Evolutionary conservation across 768 basidiomycete genomes (phyloP).

Genomic region (Naematelia aurantialba): DNA sequence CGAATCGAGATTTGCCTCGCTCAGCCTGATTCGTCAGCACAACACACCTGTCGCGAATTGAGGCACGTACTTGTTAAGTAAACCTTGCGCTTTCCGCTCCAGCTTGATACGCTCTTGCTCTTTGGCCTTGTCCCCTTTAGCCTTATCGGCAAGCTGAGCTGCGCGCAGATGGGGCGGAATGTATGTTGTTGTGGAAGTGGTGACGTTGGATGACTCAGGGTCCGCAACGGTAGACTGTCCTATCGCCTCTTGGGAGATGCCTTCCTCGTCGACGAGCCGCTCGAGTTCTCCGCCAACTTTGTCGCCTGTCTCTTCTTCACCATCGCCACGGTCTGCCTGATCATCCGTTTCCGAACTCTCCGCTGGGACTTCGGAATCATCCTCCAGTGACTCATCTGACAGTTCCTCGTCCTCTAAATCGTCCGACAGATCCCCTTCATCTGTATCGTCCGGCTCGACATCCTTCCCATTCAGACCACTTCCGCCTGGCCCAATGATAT

Average conservation of each 20-base stretch:
- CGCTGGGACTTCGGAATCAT: constrained; percentile 50
- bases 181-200: constrained; percentile 55
- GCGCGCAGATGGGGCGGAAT: constrained; percentile 74
- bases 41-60: neutral
- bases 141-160: constrained; percentile 48
- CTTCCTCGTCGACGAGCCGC: constrained; percentile 10
- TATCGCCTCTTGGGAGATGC: constrained; percentile 6
- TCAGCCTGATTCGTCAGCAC: constrained; percentile 59
- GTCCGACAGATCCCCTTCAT: neutral
- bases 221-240: constrained; percentile 1
- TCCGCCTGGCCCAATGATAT: constrained; percentile 41
- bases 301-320: constrained; percentile 18
- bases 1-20: constrained; percentile 77
- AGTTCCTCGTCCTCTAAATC: constrained; percentile 45
- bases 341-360: constrained; percentile 4
- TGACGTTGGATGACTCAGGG: no score
- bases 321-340: neutral
- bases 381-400: constrained; percentile 50
- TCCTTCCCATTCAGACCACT: constrained; percentile 16
- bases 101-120: constrained; percentile 58
- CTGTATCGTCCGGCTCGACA: constrained; percentile 28
- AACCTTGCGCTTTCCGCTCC: constrained; percentile 72
- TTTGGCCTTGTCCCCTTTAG: constrained; percentile 43
- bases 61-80: constrained; percentile 69
- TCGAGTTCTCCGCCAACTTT: constrained; percentile 21